Percentiles rank a stretch among this genome's conserved stretches.
These are phyloP conservation scores for Pholiota conissans DNA, from an alignment of 768 basidiomycete genomes.

Conservation along the genomic window DNA sequence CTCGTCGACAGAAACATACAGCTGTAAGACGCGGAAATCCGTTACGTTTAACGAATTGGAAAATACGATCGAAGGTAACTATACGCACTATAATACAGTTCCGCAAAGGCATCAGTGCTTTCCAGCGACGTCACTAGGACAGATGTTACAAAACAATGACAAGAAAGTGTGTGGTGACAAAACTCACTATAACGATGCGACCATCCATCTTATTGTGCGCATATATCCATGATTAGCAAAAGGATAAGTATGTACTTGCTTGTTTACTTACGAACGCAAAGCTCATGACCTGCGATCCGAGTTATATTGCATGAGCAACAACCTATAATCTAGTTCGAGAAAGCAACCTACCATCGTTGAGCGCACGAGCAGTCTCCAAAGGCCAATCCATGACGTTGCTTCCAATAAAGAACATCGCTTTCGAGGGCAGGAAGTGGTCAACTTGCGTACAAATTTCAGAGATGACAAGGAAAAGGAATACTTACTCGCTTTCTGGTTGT, in stretches of 20 bases:
- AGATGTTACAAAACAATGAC: neutral
- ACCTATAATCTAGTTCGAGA: no score
- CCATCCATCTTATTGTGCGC: slow-evolving; percentile 44
- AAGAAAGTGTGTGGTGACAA: neutral
- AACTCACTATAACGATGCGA: slow-evolving; percentile 54
- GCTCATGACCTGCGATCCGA: slow-evolving; percentile 45
- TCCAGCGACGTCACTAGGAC: slow-evolving; percentile 53
- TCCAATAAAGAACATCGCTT: slow-evolving; percentile 67
- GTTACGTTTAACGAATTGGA: neutral
- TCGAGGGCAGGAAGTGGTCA: no score
- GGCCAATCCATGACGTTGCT: slow-evolving; percentile 60
- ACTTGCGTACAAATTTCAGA: no score
- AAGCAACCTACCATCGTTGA: slow-evolving; percentile 44
- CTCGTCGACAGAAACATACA: no score
- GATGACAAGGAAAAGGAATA: no score
- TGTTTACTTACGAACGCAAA: slow-evolving; percentile 54
- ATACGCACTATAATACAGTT: slow-evolving; percentile 69
- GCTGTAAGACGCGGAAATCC: no score
- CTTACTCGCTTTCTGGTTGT: slow-evolving; percentile 64
- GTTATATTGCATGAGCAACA: no score
- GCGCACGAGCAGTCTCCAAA: slow-evolving; percentile 51
- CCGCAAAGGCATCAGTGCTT: slow-evolving; percentile 71
- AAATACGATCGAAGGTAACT: neutral
- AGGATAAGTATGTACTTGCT: neutral
- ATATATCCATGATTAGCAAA: neutral